Evolutionary conservation across 495 filamentous ascomycete species (phyloP).

Genomic region (Xylaria bambusicola): DNA sequence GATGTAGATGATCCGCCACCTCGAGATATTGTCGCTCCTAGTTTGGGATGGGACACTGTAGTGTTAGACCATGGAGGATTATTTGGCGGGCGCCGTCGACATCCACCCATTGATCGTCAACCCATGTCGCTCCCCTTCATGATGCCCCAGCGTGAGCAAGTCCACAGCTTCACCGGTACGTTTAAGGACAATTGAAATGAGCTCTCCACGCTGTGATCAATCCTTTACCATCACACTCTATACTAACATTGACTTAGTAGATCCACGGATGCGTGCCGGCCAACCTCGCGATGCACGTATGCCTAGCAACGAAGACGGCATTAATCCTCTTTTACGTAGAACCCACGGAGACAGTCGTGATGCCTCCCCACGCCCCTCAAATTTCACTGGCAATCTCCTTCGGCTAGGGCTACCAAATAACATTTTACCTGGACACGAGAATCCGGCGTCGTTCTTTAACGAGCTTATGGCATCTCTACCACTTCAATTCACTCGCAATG

Average conservation of each 20-base stretch:
- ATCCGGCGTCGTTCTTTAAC: slow-evolving; percentile 44
- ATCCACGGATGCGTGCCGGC: slow-evolving; percentile 36
- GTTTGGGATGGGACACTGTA: slow-evolving; percentile 50
- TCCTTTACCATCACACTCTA: not conserved
- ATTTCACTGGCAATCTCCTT: slow-evolving; percentile 26
- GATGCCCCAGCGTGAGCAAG: slow-evolving; percentile 47
- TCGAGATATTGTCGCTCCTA: slow-evolving; percentile 37
- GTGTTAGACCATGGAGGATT: slow-evolving; percentile 36
- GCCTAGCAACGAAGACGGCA: slow-evolving; percentile 66
- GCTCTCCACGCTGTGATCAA: too few relatives aligned
- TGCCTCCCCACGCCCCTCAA: slow-evolving; percentile 32
- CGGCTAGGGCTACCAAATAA: slow-evolving; percentile 38
- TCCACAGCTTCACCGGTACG: slow-evolving; percentile 29
- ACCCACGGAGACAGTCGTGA: slow-evolving; percentile 38
- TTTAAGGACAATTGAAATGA: not conserved
- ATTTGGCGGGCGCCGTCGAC: slow-evolving; percentile 28
- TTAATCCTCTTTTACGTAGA: slow-evolving; percentile 72
- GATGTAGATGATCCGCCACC: slow-evolving; percentile 49
- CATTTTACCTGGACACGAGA: slow-evolving; percentile 35
- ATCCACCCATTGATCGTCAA: slow-evolving; percentile 26
- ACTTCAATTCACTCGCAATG: slow-evolving; percentile 32
- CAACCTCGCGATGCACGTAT: slow-evolving; percentile 31
- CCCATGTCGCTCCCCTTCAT: slow-evolving; percentile 45
- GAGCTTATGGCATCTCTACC: slow-evolving; percentile 40
- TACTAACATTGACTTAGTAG: slow-evolving; percentile 24